A percentile compares a stretch with the other conserved stretches of the same genome.
phyloP scores from a whole-genome alignment of 352 stramenopile species.

The Globisporangium irregulare region DNA sequence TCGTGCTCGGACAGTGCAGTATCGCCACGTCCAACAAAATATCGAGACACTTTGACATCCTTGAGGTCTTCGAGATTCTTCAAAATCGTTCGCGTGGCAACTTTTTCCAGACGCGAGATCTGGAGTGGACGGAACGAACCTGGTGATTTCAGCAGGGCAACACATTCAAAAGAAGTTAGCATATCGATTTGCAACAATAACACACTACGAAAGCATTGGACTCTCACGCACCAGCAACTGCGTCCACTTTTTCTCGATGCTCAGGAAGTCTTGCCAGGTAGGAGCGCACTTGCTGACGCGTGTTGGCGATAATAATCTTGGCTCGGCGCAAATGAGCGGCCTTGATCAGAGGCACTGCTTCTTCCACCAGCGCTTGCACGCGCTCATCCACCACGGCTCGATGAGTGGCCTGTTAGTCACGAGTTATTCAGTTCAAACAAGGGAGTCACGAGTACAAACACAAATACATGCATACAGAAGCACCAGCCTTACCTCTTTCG shows the following conservation, averaged over 20 bases:
- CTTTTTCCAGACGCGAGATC: slow-evolving; percentile 42
- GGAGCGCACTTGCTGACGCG: slow-evolving; percentile 35
- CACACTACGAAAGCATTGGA: no score
- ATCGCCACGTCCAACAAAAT: slow-evolving; percentile 48
- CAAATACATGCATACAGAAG: neutral
- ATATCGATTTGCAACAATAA: neutral
- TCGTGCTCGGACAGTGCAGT: slow-evolving; percentile 28
- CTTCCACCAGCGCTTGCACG: slow-evolving; percentile 36
- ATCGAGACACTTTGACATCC: slow-evolving; percentile 22
- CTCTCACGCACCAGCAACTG: slow-evolving; percentile 9
- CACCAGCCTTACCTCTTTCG: slow-evolving; percentile 11
- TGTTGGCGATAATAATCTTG: slow-evolving; percentile 35
- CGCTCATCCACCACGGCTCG: slow-evolving; percentile 27
- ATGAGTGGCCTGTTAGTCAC: slow-evolving; percentile 12
- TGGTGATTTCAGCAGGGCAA: neutral
- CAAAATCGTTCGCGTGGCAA: slow-evolving; percentile 42
- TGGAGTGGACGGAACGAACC: slow-evolving; percentile 25
- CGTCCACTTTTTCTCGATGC: slow-evolving; percentile 25
- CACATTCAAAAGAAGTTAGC: neutral
- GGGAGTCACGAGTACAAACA: neutral
- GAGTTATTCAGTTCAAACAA: neutral
- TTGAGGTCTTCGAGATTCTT: slow-evolving; percentile 28
- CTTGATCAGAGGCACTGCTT: slow-evolving; percentile 37
- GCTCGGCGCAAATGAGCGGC: slow-evolving; percentile 26
- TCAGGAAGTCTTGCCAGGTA: slow-evolving; percentile 32